A percentile compares a stretch with the other conserved stretches of the same genome.
These are phyloP conservation scores for Triglochin maritima DNA, from an alignment of 106 monocot species.

Conservation along the genomic window DNA sequence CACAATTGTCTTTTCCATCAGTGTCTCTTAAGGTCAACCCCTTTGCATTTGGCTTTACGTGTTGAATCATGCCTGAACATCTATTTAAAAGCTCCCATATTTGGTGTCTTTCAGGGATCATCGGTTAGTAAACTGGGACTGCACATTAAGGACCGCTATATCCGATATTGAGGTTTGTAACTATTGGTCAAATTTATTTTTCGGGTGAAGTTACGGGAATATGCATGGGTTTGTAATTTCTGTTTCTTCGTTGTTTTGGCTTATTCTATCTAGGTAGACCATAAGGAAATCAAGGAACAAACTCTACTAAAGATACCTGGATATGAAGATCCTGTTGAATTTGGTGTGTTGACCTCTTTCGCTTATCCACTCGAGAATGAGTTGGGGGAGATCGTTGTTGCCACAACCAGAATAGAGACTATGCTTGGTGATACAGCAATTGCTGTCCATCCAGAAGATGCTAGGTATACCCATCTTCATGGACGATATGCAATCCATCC, in stretches of 20 bases:
- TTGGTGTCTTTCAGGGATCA: constrained; percentile 45
- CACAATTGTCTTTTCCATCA: no score
- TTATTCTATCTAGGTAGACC: constrained; percentile 59
- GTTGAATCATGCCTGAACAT: no score
- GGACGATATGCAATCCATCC: constrained; percentile 89
- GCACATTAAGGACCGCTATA: constrained; percentile 84
- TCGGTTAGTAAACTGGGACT: constrained; percentile 98
- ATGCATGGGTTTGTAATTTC: no score
- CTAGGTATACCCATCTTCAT: constrained; percentile 71
- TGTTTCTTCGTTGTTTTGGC: no score
- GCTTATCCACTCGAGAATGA: constrained; percentile 81
- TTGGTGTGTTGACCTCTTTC: constrained; percentile 80
- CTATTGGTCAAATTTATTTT: no score
- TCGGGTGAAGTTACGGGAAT: no score
- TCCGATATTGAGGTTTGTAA: constrained; percentile 93
- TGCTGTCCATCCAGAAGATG: constrained; percentile 81
- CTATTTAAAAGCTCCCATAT: neutral
- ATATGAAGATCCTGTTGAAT: constrained; percentile 51
- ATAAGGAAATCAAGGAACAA: constrained; percentile 75
- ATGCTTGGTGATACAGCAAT: constrained; percentile 99
- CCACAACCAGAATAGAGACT: constrained; percentile 94
- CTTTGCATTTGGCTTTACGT: no score
- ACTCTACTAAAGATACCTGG: constrained; percentile 71
- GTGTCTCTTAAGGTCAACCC: no score
- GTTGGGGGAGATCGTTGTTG: constrained; percentile 82